phyloP scores from a whole-genome alignment of 2,329 filamentous ascomycete genomes.

The Sclerotinia borealis region DNA sequence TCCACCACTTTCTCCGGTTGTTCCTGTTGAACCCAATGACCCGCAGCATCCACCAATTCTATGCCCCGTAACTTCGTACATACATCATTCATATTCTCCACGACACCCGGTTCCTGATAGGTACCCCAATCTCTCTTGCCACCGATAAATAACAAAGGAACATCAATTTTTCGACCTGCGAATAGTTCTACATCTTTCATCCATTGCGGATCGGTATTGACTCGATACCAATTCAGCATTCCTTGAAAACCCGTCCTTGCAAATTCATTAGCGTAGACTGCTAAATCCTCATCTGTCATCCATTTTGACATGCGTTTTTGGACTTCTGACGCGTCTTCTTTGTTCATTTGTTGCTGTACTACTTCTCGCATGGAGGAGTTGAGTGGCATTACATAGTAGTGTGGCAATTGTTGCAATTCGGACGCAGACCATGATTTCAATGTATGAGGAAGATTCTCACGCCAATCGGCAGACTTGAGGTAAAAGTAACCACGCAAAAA shows the following conservation, averaged over 20 bases:
- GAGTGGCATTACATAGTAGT: constrained; percentile 63
- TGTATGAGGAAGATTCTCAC: constrained; percentile 46
- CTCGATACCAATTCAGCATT: constrained; percentile 62
- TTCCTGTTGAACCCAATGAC: constrained; percentile 68
- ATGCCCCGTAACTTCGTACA: constrained; percentile 49
- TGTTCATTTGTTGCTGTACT: constrained; percentile 49
- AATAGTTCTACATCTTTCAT: constrained; percentile 51
- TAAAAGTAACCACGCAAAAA: constrained; percentile 64
- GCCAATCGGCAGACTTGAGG: constrained; percentile 59
- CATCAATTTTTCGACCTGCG: constrained; percentile 53
- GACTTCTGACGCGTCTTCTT: constrained; percentile 41
- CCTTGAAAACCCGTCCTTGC: constrained; percentile 58
- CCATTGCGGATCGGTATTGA: constrained; percentile 44
- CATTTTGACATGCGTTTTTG: constrained; percentile 39
- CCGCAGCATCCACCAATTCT: constrained; percentile 51
- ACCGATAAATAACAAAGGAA: constrained; percentile 56
- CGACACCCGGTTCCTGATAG: constrained; percentile 58
- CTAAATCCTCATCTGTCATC: constrained; percentile 52
- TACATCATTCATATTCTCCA: constrained; percentile 49
- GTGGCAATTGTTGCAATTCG: constrained; percentile 53
- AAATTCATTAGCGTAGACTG: constrained; percentile 56
- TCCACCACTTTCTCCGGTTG: constrained; percentile 48
- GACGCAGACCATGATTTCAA: constrained; percentile 50
- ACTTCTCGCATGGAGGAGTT: constrained; percentile 52
- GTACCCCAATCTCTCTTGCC: constrained; percentile 62